A percentile compares a stretch with the other conserved stretches of the same genome.
phyloP scores from a whole-genome alignment of 2,329 filamentous ascomycete species.

The Sporothrix globosa region DNA sequence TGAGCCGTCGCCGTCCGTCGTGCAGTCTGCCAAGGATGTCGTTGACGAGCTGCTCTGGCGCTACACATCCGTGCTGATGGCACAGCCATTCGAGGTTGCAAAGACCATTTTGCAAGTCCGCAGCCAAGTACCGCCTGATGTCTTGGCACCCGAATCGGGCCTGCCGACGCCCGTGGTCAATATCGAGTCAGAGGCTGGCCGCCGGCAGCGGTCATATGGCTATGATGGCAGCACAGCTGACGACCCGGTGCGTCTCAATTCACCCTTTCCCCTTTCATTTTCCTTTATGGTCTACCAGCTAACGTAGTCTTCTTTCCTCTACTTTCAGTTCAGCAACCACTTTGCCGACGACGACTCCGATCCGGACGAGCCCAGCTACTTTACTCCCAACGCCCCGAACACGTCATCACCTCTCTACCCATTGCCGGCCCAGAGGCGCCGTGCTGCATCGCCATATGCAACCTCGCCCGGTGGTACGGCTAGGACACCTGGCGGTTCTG shows the following conservation, averaged over 20 bases:
- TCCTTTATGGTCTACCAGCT: neutral
- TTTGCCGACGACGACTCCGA: slow-evolving; percentile 68
- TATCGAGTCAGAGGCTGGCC: neutral
- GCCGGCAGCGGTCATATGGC: neutral
- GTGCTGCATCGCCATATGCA: slow-evolving; percentile 14
- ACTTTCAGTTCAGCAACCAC: slow-evolving; percentile 10
- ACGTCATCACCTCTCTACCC: slow-evolving; percentile 55
- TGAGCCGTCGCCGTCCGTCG: slow-evolving; percentile 72
- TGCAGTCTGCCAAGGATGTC: slow-evolving; percentile 74
- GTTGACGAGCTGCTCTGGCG: slow-evolving; percentile 88
- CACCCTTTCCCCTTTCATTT: no score
- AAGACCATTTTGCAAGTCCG: slow-evolving; percentile 88
- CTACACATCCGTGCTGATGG: slow-evolving; percentile 84
- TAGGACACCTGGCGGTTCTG: neutral
- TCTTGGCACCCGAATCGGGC: slow-evolving; percentile 37
- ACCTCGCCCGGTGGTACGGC: neutral
- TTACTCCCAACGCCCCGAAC: slow-evolving; percentile 66
- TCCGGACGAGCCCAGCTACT: slow-evolving; percentile 80
- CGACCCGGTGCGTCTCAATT: slow-evolving; percentile 1
- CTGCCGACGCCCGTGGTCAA: slow-evolving; percentile 37
- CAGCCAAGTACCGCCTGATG: slow-evolving; percentile 56
- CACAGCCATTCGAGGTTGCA: slow-evolving; percentile 95
- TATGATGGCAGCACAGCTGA: neutral
- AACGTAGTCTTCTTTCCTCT: neutral
- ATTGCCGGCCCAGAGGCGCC: slow-evolving; percentile 42